Evolutionary conservation across 441 rosid genomes (phyloP).

Genomic region (Mallotus repandus): DNA sequence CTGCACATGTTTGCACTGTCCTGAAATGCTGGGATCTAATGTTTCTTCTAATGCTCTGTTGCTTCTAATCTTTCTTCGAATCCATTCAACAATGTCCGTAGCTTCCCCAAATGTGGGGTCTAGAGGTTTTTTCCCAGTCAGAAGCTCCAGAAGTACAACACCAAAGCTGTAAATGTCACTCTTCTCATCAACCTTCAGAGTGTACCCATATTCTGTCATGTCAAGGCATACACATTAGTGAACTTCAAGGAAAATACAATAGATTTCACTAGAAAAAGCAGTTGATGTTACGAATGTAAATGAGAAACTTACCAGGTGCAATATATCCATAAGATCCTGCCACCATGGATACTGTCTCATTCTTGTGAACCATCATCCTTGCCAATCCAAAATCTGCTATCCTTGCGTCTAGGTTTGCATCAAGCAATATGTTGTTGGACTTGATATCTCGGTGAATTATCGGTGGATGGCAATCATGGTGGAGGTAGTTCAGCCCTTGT

Average conservation of each 20-base stretch:
- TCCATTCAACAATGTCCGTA: conserved; percentile 72
- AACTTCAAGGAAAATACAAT: too few relatives aligned
- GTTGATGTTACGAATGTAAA: background rate
- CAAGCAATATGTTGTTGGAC: conserved; percentile 89
- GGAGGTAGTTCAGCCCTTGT: conserved; percentile 89
- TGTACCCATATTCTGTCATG: conserved; percentile 78
- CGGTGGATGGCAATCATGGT: conserved; percentile 89
- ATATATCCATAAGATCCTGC: conserved; percentile 99
- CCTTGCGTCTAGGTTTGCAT: conserved; percentile 79
- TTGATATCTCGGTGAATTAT: conserved; percentile 92
- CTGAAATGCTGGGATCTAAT: conserved; percentile 66
- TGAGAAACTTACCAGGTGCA: conserved; percentile 72
- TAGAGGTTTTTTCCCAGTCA: conserved; percentile 83
- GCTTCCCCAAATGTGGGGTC: conserved; percentile 82
- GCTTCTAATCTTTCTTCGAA: conserved; percentile 48
- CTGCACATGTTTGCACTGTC: conserved; percentile 76
- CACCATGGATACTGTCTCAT: conserved; percentile 91
- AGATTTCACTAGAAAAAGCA: background rate
- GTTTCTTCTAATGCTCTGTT: conserved; percentile 53
- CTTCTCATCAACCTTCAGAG: conserved; percentile 87
- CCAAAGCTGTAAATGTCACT: conserved; percentile 90
- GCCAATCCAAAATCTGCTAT: conserved; percentile 98
- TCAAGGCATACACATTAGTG: background rate
- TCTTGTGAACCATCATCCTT: conserved; percentile 73
- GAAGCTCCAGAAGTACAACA: conserved; percentile 75